phyloP scores from a whole-genome alignment of 176 grass and related monocot genomes.

The Elaeis guineensis region DNA sequence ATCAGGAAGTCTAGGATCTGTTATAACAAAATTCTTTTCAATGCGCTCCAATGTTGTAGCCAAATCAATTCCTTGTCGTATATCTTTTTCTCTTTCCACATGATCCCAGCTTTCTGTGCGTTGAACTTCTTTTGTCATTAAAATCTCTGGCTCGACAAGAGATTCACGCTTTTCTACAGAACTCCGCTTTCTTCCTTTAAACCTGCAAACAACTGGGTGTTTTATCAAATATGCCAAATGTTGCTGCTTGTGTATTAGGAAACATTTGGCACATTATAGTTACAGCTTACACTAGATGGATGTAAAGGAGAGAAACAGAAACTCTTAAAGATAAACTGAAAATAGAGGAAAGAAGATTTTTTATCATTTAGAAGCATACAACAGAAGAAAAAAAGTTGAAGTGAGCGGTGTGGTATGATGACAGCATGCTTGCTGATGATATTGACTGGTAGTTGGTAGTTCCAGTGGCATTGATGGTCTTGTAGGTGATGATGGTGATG shows the following conservation, averaged over 20 bases:
- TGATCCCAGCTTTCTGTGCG: slow-evolving; percentile 68
- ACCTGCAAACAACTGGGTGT: slow-evolving; percentile 34
- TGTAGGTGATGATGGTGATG: no score
- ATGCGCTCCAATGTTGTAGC: slow-evolving; percentile 94
- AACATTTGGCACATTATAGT: not conserved
- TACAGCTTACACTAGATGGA: no score
- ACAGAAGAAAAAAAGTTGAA: no score
- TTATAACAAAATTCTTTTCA: slow-evolving; percentile 96
- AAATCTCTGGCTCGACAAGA: slow-evolving; percentile 27
- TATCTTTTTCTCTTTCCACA: slow-evolving; percentile 61
- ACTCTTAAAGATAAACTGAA: no score
- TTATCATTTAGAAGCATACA: no score
- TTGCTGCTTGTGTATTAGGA: not conserved
- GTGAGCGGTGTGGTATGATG: no score
- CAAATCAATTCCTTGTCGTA: slow-evolving; percentile 89
- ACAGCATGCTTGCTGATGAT: no score
- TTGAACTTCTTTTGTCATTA: slow-evolving; percentile 40
- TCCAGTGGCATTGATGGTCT: no score
- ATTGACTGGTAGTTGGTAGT: no score
- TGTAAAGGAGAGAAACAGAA: no score
- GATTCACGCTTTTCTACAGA: slow-evolving; percentile 31
- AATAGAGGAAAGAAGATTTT: no score
- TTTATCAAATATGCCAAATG: not conserved
- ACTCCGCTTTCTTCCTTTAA: slow-evolving; percentile 58
- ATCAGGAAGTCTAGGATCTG: slow-evolving; percentile 92